Percentiles rank a stretch among this genome's conserved stretches.
Evolutionary conservation across 2,329 filamentous ascomycete species (phyloP).

Genomic region (Lachnellula hyalina): DNA sequence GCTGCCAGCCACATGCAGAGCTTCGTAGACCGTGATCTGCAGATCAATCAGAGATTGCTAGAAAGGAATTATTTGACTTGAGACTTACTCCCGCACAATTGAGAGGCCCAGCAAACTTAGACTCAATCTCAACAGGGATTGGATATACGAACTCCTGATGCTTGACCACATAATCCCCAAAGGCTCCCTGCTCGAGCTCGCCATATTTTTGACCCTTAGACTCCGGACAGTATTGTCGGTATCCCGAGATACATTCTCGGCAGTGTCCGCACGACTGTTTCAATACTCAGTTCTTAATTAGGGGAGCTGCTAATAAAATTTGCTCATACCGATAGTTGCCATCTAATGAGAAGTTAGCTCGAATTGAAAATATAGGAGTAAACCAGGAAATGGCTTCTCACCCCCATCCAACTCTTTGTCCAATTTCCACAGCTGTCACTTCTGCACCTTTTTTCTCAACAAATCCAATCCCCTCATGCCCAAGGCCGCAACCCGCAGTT

Average conservation of each 20-base stretch:
- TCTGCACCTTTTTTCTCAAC: slow-evolving; percentile 47
- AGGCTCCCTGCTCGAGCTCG: slow-evolving; percentile 42
- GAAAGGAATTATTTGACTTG: no score
- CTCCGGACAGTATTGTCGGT: slow-evolving; percentile 2
- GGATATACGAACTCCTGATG: slow-evolving; percentile 36
- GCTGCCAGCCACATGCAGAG: slow-evolving; percentile 26
- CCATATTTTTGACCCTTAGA: slow-evolving; percentile 15
- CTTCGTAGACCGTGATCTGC: slow-evolving; percentile 31
- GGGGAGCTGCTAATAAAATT: not conserved
- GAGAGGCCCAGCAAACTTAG: slow-evolving; percentile 35
- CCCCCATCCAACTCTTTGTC: slow-evolving; percentile 36
- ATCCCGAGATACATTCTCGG: slow-evolving; percentile 7
- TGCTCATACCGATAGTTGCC: slow-evolving; percentile 7
- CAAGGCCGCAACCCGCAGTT: slow-evolving; percentile 34
- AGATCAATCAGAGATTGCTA: not conserved
- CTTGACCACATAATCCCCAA: slow-evolving; percentile 34
- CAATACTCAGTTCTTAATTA: no score
- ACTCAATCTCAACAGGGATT: slow-evolving; percentile 34
- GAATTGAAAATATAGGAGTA: no score
- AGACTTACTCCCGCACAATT: slow-evolving; percentile 37
- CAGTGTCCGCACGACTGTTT: slow-evolving; percentile 17
- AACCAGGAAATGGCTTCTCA: slow-evolving; percentile 14
- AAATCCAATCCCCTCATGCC: slow-evolving; percentile 35
- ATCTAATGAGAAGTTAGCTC: not conserved
- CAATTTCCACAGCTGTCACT: slow-evolving; percentile 48